Evolutionary conservation across 805 yeast species (phyloP), one percentile per base, ranked within the genome.

Genomic region (Hanseniaspora pseudoguilliermondii): DNA sequence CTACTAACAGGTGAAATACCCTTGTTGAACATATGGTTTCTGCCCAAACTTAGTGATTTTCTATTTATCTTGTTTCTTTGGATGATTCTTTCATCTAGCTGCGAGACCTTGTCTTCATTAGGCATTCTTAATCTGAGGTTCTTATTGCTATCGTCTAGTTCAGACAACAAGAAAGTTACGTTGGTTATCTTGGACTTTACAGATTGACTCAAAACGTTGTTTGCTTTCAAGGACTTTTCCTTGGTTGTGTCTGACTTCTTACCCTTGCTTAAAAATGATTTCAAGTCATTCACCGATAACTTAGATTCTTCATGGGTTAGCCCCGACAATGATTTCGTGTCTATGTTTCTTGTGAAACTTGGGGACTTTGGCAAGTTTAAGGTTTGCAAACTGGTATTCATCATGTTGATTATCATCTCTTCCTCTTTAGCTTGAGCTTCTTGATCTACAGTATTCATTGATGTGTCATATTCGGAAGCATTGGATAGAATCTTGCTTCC

Each of bases 141-240:
- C 21, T 63, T 63, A 34, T 52, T 58, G 34, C 60, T 62, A 43
- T 61, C 65, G 38, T 65, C 64, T 20, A 69, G 57, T 57, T 69
- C 72, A 47, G 63, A 63, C 15, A 69, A 59, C 42, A 69, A 61
- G 52, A 69, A 69, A 7, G 72, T 67, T 6, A 69, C 68, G 57
- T 69, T 67, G 11, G 71, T 69, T 3, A 69, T 66, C 52, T 64
- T 65, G 2, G 72, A 69, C 53, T 64, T 68, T 4, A 69, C 68
- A 8, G 71, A 68, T 54, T 67, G 70, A 7, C 71, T 62, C 5
- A 61, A 64, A 54, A 13, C 41, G 9, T 27, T 36, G 10, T 32
- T 46, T 53, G 34, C 46, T 18, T 52, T 43, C 16, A 52, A n/a
- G 25, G 13, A 27, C 16, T 44, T 52, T 6, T 21, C 32, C 4